Percentiles rank a stretch among this genome's conserved stretches.
Evolutionary conservation across 805 yeast species (phyloP).

Genomic region (Cyberlindnera maritima): DNA sequence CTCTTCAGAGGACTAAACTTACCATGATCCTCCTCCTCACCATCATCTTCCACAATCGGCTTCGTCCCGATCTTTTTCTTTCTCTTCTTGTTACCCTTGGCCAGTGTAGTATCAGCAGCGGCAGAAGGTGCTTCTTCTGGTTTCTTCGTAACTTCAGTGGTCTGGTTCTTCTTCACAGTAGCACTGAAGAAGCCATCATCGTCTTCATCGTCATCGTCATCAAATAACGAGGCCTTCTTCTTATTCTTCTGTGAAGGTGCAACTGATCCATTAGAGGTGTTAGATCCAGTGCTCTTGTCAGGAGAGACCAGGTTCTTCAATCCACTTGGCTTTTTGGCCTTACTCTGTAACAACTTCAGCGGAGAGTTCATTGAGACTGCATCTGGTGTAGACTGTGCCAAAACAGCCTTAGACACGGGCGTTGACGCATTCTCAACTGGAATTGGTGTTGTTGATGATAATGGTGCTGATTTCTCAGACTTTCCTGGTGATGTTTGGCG

Average conservation of each 20-base stretch:
- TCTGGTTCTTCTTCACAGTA: conserved; percentile 18
- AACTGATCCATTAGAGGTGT: background rate
- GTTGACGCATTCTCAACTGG: conserved; percentile 12
- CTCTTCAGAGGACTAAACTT: conserved; percentile 23
- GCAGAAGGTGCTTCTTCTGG: background rate
- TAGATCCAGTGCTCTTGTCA: conserved; percentile 3
- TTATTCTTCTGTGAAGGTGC: conserved; percentile 6
- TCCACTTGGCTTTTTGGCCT: conserved; percentile 21
- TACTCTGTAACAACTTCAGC: conserved; percentile 20
- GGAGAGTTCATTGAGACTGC: conserved; percentile 16
- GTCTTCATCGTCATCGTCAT: conserved; percentile 29
- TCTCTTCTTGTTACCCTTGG: conserved; percentile 14
- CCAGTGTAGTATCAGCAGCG: background rate
- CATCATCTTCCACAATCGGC: conserved; percentile 21
- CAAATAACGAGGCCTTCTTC: conserved; percentile 25
- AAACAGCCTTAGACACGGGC: conserved; percentile 14
- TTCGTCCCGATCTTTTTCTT: conserved; percentile 23
- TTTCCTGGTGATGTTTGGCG: conserved; percentile 10
- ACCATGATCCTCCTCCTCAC: conserved; percentile 17
- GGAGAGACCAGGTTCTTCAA: conserved; percentile 25
- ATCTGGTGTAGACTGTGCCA: conserved; percentile 30
- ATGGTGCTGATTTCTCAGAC: background rate
- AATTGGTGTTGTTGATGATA: too few species aligned
- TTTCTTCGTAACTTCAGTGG: background rate
- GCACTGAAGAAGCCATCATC: conserved; percentile 25